Conservation (phyloP, 1,284 basidiomycete species). For the Rhodotorula sp. region DNA sequence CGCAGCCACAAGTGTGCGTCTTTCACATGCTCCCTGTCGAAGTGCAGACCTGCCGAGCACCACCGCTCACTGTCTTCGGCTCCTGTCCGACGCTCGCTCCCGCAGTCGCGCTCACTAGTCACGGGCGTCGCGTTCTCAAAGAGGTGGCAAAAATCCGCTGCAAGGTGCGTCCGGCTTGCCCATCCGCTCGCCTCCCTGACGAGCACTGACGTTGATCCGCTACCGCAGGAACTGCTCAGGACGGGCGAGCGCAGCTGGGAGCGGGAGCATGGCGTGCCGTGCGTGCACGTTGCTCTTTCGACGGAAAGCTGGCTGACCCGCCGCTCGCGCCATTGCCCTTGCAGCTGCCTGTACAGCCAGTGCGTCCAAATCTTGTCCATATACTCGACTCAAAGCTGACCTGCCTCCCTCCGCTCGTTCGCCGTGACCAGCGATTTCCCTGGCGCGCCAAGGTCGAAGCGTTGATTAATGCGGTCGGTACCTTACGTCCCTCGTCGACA, state of each 20-base stretch:
- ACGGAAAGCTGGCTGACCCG: not conserved
- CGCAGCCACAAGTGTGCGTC: not conserved
- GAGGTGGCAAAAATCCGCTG: not conserved
- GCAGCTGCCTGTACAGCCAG: constrained; percentile 1
- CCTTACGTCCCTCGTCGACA: no score
- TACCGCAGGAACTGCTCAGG: not conserved
- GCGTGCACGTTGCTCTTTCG: not conserved
- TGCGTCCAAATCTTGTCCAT: not conserved
- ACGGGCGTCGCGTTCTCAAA: not conserved
- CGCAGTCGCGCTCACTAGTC: not conserved
- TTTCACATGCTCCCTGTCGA: not conserved
- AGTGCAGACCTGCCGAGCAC: no score
- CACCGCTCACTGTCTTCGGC: no score
- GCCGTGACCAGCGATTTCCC: no score
- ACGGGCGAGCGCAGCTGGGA: not conserved
- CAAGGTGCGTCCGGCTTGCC: not conserved
- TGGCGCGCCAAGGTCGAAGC: no score
- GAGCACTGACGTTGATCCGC: no score
- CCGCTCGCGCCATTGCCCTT: not conserved
- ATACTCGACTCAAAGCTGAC: no score
- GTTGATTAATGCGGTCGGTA: no score
- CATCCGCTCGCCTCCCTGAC: no score
- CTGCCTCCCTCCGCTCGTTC: no score
- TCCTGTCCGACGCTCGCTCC: not conserved
- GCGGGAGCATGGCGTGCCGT: not conserved